These are phyloP conservation scores for Hymenoscyphus scutula DNA, from an alignment of 2,329 filamentous ascomycete genomes.

Conservation along the genomic window DNA sequence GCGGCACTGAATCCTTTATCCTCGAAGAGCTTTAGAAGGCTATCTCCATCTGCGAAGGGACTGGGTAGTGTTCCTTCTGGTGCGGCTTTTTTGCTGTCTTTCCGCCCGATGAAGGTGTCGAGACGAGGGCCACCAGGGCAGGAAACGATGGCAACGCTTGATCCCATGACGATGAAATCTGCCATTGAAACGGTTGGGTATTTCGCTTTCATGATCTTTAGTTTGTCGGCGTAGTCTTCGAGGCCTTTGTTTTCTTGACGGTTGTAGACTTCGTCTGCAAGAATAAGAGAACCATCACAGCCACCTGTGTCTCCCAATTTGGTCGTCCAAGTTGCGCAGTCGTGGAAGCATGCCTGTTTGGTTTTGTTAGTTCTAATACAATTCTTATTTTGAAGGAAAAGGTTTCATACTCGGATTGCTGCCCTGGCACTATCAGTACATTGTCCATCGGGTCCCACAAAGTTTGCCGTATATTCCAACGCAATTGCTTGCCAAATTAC, in stretches of 20 bases:
- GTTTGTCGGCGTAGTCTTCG: conserved; percentile 14
- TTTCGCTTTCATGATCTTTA: conserved; percentile 13
- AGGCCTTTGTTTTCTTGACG: conserved; percentile 22
- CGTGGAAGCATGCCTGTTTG: conserved; percentile 21
- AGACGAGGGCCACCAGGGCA: conserved; percentile 20
- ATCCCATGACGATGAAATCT: conserved; percentile 21
- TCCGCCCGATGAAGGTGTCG: conserved; percentile 20
- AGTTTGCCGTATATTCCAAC: conserved; percentile 9
- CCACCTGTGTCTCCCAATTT: conserved; percentile 19
- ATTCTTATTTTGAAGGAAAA: background rate
- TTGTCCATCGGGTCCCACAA: conserved; percentile 11
- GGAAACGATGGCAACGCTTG: conserved; percentile 19
- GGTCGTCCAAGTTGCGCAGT: conserved; percentile 22
- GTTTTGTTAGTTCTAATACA: background rate
- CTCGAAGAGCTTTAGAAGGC: conserved; percentile 35
- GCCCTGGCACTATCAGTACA: conserved; percentile 24
- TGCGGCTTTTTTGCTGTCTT: conserved; percentile 13
- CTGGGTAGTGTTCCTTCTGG: conserved; percentile 16
- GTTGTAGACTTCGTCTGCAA: conserved; percentile 13
- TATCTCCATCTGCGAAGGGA: conserved; percentile 8
- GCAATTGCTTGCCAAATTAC: conserved; percentile 40
- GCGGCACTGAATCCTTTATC: conserved; percentile 38
- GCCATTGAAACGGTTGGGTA: conserved; percentile 15
- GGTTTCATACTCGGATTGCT: conserved; percentile 19
- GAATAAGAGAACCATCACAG: conserved; percentile 22